Evolutionary conservation across 2,329 filamentous ascomycete genomes (phyloP).

Genomic region (Chaetothyriales sp.): DNA sequence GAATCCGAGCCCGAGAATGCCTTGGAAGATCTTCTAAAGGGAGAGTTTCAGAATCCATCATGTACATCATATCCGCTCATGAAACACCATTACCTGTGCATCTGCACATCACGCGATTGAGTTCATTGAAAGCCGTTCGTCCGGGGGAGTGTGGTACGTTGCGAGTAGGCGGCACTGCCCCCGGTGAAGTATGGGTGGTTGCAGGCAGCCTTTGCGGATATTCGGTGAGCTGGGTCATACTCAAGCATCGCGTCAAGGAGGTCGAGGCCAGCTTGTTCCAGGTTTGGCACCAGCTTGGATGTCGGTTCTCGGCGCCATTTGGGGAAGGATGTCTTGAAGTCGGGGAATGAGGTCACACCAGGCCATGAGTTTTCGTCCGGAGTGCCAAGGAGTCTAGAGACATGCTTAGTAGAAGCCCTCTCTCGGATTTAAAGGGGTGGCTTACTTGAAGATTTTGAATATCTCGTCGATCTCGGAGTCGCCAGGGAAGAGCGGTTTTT

Average conservation of each 20-base stretch:
- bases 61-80: neutral
- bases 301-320: conserved; percentile 69
- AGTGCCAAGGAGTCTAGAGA: conserved; percentile 59
- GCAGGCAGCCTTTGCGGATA: conserved; percentile 79
- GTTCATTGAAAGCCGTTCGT: conserved; percentile 28
- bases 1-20: neutral
- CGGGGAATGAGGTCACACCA: conserved; percentile 84
- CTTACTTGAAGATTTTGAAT: conserved; percentile 83
- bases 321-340: conserved; percentile 84
- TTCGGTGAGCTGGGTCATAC: conserved; percentile 74
- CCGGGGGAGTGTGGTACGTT: conserved; percentile 21
- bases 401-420: conserved; percentile 11
- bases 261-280: conserved; percentile 48
- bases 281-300: conserved; percentile 52
- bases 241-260: conserved; percentile 56
- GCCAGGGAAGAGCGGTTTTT: conserved; percentile 82
- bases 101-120: neutral
- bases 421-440: conserved; percentile 1
- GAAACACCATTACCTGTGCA: neutral
- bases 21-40: neutral
- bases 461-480: conserved; percentile 91
- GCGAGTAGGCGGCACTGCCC: conserved; percentile 35
- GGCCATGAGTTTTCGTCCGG: conserved; percentile 74
- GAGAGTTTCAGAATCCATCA: no score
- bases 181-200: conserved; percentile 68